Evolutionary conservation across 768 basidiomycete species (phyloP).

Genomic region (Postia placenta): DNA sequence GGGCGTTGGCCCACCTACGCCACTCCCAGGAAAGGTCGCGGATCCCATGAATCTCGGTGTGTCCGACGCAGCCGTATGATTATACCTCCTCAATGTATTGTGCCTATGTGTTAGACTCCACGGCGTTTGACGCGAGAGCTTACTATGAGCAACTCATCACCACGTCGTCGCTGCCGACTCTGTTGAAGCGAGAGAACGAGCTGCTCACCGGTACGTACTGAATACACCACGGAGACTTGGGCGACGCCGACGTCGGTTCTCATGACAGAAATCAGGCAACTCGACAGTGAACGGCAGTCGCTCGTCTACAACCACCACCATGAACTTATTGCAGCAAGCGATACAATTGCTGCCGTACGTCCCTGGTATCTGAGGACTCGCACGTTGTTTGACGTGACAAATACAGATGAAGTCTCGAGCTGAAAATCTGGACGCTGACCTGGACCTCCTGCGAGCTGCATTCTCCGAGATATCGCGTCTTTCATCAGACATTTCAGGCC

Average conservation of each 20-base stretch:
- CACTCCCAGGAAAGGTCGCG: conserved; percentile 40
- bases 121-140: conserved; percentile 73
- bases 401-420: conserved; percentile 82
- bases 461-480: conserved; percentile 86
- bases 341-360: conserved; percentile 81
- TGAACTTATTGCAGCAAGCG: conserved; percentile 89
- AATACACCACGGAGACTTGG: neutral
- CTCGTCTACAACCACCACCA: conserved; percentile 95
- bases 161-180: conserved; percentile 62
- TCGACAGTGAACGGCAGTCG: conserved; percentile 85
- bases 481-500: conserved; percentile 30
- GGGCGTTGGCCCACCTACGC: conserved; percentile 65
- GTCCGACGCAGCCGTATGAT: neutral
- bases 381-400: neutral
- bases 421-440: conserved; percentile 77
- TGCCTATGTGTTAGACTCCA: conserved; percentile 65
- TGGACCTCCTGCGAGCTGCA: conserved; percentile 73
- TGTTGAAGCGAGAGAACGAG: conserved; percentile 81
- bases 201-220: conserved; percentile 53
- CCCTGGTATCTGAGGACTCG: neutral
- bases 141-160: conserved; percentile 88
- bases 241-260: neutral
- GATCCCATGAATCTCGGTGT: conserved; percentile 83
- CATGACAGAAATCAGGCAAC: conserved; percentile 68
- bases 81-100: neutral